Evolutionary conservation across 768 basidiomycete genomes (phyloP).

Genomic region (Rhodotorula sphaerocarpa): DNA sequence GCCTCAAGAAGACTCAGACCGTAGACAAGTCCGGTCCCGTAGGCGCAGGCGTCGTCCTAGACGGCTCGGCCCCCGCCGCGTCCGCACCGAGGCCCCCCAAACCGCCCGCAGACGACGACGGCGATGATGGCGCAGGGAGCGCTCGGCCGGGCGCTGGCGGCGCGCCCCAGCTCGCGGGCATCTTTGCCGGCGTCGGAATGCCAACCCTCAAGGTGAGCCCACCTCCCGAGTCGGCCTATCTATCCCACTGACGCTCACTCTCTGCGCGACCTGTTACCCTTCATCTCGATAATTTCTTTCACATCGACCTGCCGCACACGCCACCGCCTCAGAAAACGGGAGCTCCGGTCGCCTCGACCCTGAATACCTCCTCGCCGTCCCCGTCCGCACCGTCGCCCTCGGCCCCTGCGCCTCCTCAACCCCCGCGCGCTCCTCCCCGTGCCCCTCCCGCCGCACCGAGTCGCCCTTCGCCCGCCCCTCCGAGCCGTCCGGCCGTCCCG

Average conservation of each 20-base stretch:
- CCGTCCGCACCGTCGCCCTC: constrained; percentile 17
- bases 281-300: too few species aligned
- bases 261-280: too few species aligned
- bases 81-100: neutral
- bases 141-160: neutral
- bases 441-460: constrained; percentile 1
- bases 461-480: constrained; percentile 4
- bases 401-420: constrained; percentile 5
- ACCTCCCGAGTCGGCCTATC: too few species aligned
- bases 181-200: constrained; percentile 37
- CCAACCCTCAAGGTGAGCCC: constrained; percentile 23
- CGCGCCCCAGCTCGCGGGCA: constrained; percentile 23
- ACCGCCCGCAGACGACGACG: neutral
- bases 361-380: neutral
- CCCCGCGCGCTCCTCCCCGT: constrained; percentile 5
- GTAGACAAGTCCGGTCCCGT: constrained; percentile 8
- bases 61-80: neutral
- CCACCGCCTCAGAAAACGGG: constrained; percentile 21
- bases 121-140: neutral
- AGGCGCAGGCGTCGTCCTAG: constrained; percentile 12
- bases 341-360: constrained; percentile 7
- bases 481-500: constrained; percentile 5
- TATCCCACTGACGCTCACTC: too few species aligned
- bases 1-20: constrained; percentile 31
- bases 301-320: too few species aligned